Evolutionary conservation across 2,329 filamentous ascomycete species (phyloP).

Genomic region (Sclerotiophoma versabilis): DNA sequence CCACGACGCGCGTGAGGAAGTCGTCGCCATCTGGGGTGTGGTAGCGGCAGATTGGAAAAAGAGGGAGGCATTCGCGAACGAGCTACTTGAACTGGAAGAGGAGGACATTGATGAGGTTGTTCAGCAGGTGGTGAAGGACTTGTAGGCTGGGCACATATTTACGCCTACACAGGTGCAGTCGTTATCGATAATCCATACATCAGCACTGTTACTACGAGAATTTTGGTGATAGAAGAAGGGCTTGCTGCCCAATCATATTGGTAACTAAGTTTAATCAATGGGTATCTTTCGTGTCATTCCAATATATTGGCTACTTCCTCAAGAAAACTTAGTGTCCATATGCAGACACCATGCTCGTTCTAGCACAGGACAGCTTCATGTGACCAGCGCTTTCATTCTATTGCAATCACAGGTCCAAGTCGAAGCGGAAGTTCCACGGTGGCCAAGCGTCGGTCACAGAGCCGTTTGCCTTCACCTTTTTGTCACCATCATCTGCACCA

Average conservation of each 20-base stretch:
- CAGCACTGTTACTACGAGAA: too few species aligned
- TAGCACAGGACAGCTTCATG: too few species aligned
- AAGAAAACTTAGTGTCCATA: too few species aligned
- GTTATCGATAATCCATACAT: too few species aligned
- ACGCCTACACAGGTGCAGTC: neutral
- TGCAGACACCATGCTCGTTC: too few species aligned
- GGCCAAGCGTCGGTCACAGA: neutral
- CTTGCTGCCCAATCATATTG: too few species aligned
- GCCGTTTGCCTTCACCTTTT: neutral
- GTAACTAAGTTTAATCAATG: too few species aligned
- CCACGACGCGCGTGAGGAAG: constrained; percentile 40
- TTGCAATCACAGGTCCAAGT: neutral
- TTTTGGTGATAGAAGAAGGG: too few species aligned
- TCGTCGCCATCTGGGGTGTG: constrained; percentile 45
- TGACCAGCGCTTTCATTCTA: too few species aligned
- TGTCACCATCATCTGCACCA: neutral
- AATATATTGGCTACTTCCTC: too few species aligned
- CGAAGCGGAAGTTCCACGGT: constrained; percentile 1
- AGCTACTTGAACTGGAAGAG: constrained; percentile 39
- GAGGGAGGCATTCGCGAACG: constrained; percentile 43
- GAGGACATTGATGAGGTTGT: constrained; percentile 44
- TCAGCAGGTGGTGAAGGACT: constrained; percentile 27
- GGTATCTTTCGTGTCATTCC: neutral
- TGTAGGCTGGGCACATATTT: constrained; percentile 5
- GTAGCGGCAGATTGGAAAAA: constrained; percentile 45